Evolutionary conservation across 495 filamentous ascomycete species (phyloP).

Genomic region (Lepidopterella palustris): DNA sequence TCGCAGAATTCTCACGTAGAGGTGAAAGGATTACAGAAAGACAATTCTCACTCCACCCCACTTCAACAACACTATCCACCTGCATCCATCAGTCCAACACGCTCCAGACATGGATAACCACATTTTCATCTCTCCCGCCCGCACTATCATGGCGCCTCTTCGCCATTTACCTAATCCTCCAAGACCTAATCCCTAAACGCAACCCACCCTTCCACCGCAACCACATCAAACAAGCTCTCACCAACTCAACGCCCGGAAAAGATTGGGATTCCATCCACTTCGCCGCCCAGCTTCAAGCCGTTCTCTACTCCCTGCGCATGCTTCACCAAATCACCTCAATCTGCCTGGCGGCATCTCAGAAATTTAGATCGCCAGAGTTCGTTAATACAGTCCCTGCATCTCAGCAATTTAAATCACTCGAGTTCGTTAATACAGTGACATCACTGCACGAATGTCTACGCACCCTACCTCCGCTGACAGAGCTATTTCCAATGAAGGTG

Average conservation of each 20-base stretch:
- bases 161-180: not conserved
- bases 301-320: slow-evolving; percentile 21
- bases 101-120: not conserved
- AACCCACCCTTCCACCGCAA: too few species aligned
- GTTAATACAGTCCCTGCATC: not conserved
- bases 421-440: not conserved
- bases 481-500: not conserved
- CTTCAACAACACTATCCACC: not conserved
- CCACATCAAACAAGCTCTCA: not conserved
- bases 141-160: not conserved
- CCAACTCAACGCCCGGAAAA: not conserved
- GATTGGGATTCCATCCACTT: slow-evolving; percentile 21
- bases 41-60: not conserved
- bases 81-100: not conserved
- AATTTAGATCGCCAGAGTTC: not conserved
- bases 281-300: slow-evolving; percentile 17
- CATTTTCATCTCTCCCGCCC: not conserved
- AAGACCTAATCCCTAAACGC: too few species aligned
- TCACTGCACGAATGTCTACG: not conserved
- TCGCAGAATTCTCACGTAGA: slow-evolving; percentile 13
- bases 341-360: slow-evolving; percentile 4
- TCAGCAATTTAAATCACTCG: not conserved
- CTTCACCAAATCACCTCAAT: slow-evolving; percentile 15
- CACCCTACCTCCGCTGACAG: not conserved
- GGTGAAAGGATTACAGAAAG: slow-evolving; percentile 7